These are phyloP conservation scores for Streptanthus diversifolius DNA, from an alignment of 345 rosid species.

Conservation along the genomic window DNA sequence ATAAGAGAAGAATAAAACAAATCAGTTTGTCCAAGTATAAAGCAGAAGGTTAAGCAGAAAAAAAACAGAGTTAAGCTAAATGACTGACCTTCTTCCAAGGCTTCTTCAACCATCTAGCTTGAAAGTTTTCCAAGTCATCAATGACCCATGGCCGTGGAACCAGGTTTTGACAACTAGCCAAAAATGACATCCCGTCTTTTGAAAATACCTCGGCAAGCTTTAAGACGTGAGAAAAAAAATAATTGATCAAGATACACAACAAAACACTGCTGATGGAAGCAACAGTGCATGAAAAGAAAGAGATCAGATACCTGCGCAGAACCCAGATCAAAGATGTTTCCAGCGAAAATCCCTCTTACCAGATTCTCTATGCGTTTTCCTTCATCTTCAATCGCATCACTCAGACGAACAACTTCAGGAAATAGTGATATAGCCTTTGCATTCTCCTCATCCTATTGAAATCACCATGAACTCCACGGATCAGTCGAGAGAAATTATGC, in stretches of 20 bases:
- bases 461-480: slow-evolving; percentile 2
- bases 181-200: slow-evolving; percentile 90
- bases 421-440: slow-evolving; percentile 91
- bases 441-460: slow-evolving; percentile 85
- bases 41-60: neutral
- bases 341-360: slow-evolving; percentile 87
- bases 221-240: slow-evolving; percentile 18
- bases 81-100: slow-evolving; percentile 85
- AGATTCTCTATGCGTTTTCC: slow-evolving; percentile 65
- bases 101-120: slow-evolving; percentile 77
- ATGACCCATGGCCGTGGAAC: slow-evolving; percentile 92
- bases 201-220: slow-evolving; percentile 99
- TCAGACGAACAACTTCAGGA: slow-evolving; percentile 61
- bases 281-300: neutral
- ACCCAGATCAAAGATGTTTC: slow-evolving; percentile 96
- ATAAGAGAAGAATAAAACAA: neutral
- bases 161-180: slow-evolving; percentile 92
- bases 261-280: neutral
- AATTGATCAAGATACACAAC: neutral
- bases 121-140: slow-evolving; percentile 83
- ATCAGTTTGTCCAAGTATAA: neutral
- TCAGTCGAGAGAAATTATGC: neutral
- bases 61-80: neutral
- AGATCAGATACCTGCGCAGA: slow-evolving; percentile 75
- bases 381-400: slow-evolving; percentile 71